Evolutionary conservation across 257 asterid species (phyloP).

Genomic region (Scutellaria galericulata): DNA sequence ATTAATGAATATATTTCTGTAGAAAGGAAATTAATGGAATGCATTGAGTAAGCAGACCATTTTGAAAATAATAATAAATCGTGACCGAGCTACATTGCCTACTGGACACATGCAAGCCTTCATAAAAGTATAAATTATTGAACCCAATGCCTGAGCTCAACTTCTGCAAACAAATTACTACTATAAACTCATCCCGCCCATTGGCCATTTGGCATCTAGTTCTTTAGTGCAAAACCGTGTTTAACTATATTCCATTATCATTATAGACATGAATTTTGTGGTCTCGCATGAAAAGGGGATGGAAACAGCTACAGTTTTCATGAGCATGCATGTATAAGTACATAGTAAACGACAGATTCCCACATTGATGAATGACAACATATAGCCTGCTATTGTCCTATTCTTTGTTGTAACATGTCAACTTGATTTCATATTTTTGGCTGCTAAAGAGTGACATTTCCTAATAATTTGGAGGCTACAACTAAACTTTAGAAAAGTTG

Average conservation of each 20-base stretch:
- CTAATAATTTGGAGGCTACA: slow-evolving; percentile 20
- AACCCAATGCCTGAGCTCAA: too few relatives aligned
- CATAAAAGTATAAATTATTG: too few relatives aligned
- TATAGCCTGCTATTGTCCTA: too few relatives aligned
- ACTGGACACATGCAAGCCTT: too few relatives aligned
- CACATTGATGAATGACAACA: neutral
- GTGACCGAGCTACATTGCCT: too few relatives aligned
- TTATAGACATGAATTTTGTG: neutral
- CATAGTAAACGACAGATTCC: neutral
- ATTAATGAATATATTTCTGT: neutral
- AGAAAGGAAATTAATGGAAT: too few relatives aligned
- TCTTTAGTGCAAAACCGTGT: neutral
- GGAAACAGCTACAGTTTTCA: neutral
- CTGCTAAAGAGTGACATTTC: neutral
- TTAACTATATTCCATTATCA: neutral
- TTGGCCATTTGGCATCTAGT: neutral
- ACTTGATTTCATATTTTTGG: neutral
- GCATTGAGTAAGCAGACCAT: too few relatives aligned
- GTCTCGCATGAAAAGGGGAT: neutral
- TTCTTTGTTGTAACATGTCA: neutral
- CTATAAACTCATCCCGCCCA: too few relatives aligned
- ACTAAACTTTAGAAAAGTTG: neutral
- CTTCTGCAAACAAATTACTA: too few relatives aligned
- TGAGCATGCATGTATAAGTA: neutral
- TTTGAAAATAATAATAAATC: too few relatives aligned